phyloP scores from a whole-genome alignment of 2,329 filamentous ascomycete species.

The Colletotrichum viniferum region DNA sequence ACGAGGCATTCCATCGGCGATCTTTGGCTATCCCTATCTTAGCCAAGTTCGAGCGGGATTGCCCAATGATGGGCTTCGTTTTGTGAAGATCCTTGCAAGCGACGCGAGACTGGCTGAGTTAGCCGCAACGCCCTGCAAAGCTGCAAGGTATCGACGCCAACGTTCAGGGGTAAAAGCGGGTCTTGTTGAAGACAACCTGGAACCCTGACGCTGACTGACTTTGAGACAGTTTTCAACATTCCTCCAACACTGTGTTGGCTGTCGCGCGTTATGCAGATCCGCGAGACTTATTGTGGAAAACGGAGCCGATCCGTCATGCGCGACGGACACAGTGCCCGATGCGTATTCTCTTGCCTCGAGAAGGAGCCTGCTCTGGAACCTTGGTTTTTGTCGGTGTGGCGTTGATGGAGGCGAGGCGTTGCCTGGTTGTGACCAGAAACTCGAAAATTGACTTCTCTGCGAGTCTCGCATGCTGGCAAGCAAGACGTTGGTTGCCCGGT shows the following conservation, averaged over 20 bases:
- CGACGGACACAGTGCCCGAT: neutral
- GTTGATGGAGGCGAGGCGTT: neutral
- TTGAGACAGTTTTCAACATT: neutral
- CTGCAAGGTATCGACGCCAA: conserved; percentile 16
- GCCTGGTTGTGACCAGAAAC: neutral
- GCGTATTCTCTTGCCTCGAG: neutral
- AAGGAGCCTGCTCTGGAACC: neutral
- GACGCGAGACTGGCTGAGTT: neutral
- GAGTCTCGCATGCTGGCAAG: neutral
- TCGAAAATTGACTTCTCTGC: neutral
- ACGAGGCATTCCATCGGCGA: conserved; percentile 22
- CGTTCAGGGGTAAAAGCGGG: conserved; percentile 30
- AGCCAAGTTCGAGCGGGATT: neutral
- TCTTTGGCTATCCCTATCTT: conserved; percentile 24
- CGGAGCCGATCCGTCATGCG: conserved; percentile 18
- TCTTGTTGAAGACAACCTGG: conserved; percentile 16
- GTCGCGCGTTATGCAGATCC: neutral
- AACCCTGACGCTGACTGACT: neutral
- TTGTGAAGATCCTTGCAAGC: neutral
- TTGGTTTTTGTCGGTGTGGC: neutral
- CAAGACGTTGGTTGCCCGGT: neutral
- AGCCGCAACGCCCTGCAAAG: conserved; percentile 2
- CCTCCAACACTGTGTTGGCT: conserved; percentile 2
- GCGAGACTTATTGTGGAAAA: conserved; percentile 4
- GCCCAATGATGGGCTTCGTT: conserved; percentile 21